phyloP scores from a whole-genome alignment of 2,329 filamentous ascomycete genomes.

The Raffaelea arxii region DNA sequence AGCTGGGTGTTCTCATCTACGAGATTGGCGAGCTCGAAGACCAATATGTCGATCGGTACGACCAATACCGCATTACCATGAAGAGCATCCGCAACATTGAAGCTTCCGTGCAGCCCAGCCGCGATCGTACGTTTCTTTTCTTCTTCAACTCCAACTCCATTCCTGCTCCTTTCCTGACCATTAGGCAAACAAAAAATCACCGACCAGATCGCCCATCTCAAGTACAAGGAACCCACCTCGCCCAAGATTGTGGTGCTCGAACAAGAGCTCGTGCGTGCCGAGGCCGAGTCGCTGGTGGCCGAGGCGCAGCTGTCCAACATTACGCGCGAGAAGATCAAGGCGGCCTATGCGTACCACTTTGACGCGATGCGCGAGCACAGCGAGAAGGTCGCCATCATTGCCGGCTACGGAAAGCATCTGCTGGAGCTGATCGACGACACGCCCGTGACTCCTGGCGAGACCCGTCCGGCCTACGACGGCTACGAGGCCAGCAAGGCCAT shows the following conservation, averaged over 20 bases:
- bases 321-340: conserved; percentile 98
- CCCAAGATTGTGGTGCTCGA: conserved; percentile 96
- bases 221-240: conserved; percentile 99
- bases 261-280: conserved; percentile 95
- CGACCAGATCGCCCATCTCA: conserved; percentile 95
- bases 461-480: conserved; percentile 88
- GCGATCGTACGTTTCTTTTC: conserved; percentile 64
- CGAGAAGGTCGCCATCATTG: conserved; percentile 97
- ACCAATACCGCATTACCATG: conserved; percentile 98
- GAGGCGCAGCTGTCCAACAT: conserved; percentile 99
- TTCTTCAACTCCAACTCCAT: background rate
- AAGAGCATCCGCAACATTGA: conserved; percentile 99
- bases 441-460: conserved; percentile 94
- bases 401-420: conserved; percentile 96
- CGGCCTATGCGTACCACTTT: conserved; percentile 96
- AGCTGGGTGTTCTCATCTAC: conserved; percentile 94
- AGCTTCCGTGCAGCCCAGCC: conserved; percentile 92
- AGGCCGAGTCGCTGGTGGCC: conserved; percentile 96
- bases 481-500: conserved; percentile 98
- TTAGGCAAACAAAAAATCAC: conserved; percentile 99
- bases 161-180: background rate
- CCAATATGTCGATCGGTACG: conserved; percentile 96
- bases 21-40: conserved; percentile 98
- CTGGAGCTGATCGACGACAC: conserved; percentile 93
- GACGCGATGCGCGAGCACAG: conserved; percentile 95